phyloP scores from a whole-genome alignment of 164 flowering plant genomes.

The Malania oleifera region DNA sequence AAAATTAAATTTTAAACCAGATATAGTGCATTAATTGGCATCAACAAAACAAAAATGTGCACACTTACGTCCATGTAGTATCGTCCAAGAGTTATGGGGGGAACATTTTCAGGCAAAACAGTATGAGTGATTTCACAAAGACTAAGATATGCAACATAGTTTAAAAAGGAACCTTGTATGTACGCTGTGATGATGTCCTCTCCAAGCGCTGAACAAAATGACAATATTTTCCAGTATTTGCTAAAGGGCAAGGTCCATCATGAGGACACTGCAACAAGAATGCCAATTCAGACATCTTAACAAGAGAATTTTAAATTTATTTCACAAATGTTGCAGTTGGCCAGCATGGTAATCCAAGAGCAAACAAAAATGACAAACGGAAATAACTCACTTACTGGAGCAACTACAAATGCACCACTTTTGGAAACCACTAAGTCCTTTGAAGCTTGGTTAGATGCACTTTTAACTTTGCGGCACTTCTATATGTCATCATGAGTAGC shows the following conservation, averaged over 20 bases:
- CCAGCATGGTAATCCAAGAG: neutral
- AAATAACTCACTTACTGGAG: slow-evolving; percentile 71
- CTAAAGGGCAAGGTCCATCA: slow-evolving; percentile 91
- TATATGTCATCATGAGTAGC: slow-evolving; percentile 18
- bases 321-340: neutral
- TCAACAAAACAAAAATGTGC: too few species aligned
- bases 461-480: slow-evolving; percentile 60
- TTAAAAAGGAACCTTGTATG: slow-evolving; percentile 62
- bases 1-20: too few species aligned
- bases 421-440: slow-evolving; percentile 37
- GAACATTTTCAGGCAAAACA: too few species aligned
- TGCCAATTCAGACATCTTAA: slow-evolving; percentile 1
- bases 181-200: slow-evolving; percentile 87
- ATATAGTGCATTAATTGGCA: too few species aligned
- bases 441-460: slow-evolving; percentile 23
- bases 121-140: too few species aligned
- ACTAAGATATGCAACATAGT: too few species aligned
- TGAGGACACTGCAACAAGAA: slow-evolving; percentile 75
- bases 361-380: neutral
- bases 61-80: too few species aligned
- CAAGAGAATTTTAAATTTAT: neutral
- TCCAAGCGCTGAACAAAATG: slow-evolving; percentile 97
- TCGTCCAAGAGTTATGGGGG: too few species aligned
- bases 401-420: slow-evolving; percentile 80
- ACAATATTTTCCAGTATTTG: slow-evolving; percentile 75